Percentiles rank a stretch among this genome's conserved stretches.
phyloP scores from a whole-genome alignment of 2,329 filamentous ascomycete species.

The Ceratocystis diversiconidia region DNA sequence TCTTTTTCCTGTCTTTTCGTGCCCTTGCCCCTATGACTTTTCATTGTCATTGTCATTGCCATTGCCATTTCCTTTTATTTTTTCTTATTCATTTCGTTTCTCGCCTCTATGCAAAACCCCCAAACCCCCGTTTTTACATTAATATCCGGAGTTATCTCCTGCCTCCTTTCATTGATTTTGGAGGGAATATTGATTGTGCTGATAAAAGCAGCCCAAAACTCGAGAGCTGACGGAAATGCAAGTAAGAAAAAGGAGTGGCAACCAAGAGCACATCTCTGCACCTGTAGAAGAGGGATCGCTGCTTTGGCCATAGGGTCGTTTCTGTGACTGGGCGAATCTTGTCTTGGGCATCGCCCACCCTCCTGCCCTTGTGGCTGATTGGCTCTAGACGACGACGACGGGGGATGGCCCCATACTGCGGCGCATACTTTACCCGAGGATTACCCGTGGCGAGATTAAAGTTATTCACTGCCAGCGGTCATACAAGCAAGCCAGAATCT shows the following conservation, averaged over 20 bases:
- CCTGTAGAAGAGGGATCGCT: no score
- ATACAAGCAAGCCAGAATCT: no score
- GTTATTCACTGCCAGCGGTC: no score
- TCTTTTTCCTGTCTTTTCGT: neutral
- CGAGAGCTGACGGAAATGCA: no score
- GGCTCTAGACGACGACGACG: no score
- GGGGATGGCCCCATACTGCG: no score
- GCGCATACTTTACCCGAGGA: no score
- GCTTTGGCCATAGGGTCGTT: no score
- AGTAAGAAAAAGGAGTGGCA: neutral
- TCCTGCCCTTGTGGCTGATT: no score
- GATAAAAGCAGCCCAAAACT: no score
- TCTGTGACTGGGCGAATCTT: neutral
- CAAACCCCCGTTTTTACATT: neutral
- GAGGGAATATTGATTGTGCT: neutral
- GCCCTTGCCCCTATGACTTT: neutral
- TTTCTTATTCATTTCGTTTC: slow-evolving; percentile 5
- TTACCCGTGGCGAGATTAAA: no score
- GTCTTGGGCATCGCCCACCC: no score
- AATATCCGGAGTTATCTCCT: neutral
- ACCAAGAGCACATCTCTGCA: neutral
- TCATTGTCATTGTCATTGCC: neutral
- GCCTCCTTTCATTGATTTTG: neutral
- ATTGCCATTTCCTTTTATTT: neutral
- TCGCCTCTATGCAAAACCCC: neutral